Evolutionary conservation across 2,329 filamentous ascomycete genomes (phyloP).

Genomic region (Trichoderma sp.): DNA sequence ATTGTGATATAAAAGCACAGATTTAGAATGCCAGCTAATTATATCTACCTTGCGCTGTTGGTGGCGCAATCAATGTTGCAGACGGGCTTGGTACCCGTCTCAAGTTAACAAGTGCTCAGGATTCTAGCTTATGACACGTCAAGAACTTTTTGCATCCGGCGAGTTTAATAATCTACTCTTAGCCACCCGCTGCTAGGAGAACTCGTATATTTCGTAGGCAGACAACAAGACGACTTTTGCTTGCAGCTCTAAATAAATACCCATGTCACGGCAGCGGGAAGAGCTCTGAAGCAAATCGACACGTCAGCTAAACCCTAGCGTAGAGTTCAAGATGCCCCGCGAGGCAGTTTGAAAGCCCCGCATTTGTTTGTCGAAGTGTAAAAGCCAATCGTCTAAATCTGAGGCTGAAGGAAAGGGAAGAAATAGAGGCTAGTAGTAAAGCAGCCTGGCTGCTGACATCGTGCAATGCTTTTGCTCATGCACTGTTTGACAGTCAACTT

Average conservation of each 20-base stretch:
- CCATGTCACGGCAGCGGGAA: background rate
- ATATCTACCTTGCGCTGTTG: background rate
- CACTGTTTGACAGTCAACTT: background rate
- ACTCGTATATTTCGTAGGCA: background rate
- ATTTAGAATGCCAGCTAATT: background rate
- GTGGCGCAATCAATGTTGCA: background rate
- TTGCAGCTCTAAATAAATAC: background rate
- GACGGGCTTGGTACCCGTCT: background rate
- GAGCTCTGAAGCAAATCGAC: background rate
- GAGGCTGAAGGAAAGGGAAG: background rate
- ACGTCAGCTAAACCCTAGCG: background rate
- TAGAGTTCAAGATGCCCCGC: background rate
- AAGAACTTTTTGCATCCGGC: background rate
- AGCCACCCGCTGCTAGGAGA: background rate
- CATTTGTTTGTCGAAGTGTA: background rate
- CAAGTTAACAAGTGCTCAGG: background rate
- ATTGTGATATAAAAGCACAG: background rate
- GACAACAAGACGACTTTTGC: background rate
- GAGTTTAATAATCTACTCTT: background rate
- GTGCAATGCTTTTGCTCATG: background rate
- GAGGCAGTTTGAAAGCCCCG: constrained; percentile 17
- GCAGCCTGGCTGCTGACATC: background rate
- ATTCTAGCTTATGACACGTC: background rate
- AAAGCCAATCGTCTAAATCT: background rate
- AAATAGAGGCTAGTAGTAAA: background rate